Percentiles rank a stretch among this genome's conserved stretches.
These are phyloP conservation scores for Hymenoscyphus repandus DNA, from an alignment of 2,329 filamentous ascomycete species.

Conservation along the genomic window DNA sequence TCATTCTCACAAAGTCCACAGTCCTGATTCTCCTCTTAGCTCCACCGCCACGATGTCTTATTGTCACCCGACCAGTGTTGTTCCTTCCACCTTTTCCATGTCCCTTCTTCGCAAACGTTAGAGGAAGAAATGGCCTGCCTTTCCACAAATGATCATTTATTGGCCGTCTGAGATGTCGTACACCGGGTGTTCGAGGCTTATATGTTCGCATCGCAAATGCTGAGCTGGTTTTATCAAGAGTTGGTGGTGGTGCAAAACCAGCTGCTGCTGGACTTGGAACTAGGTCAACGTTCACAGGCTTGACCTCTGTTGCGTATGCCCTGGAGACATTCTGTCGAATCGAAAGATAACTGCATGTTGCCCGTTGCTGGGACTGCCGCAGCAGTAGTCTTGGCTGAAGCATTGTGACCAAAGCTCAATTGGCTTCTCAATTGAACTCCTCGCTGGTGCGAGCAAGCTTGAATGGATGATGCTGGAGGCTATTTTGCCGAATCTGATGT, in stretches of 20 bases:
- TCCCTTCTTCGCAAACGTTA: slow-evolving; percentile 90
- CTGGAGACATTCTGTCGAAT: slow-evolving; percentile 40
- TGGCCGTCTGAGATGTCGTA: slow-evolving; percentile 84
- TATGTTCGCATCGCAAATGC: slow-evolving; percentile 65
- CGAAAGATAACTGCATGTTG: slow-evolving; percentile 42
- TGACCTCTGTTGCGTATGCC: slow-evolving; percentile 45
- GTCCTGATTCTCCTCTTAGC: slow-evolving; percentile 87
- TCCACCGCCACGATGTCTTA: slow-evolving; percentile 88
- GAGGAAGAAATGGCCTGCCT: slow-evolving; percentile 71
- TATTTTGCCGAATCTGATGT: neutral
- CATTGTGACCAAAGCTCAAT: slow-evolving; percentile 40
- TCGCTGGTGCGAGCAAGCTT: neutral
- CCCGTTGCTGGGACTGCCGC: slow-evolving; percentile 34
- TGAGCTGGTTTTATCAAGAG: slow-evolving; percentile 36
- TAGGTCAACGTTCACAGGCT: slow-evolving; percentile 33
- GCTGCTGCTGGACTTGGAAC: slow-evolving; percentile 34
- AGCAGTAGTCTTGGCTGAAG: slow-evolving; percentile 61
- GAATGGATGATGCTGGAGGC: neutral
- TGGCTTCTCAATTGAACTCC: slow-evolving; percentile 9
- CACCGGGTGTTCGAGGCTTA: slow-evolving; percentile 86
- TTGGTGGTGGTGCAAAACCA: slow-evolving; percentile 40
- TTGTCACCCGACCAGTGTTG: slow-evolving; percentile 76
- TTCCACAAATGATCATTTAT: slow-evolving; percentile 98
- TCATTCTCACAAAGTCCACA: slow-evolving; percentile 78
- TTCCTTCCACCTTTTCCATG: slow-evolving; percentile 92